Base-by-base conservation (phyloP, 352 stramenopile species). In the Globisporangium spiculum region DNA sequence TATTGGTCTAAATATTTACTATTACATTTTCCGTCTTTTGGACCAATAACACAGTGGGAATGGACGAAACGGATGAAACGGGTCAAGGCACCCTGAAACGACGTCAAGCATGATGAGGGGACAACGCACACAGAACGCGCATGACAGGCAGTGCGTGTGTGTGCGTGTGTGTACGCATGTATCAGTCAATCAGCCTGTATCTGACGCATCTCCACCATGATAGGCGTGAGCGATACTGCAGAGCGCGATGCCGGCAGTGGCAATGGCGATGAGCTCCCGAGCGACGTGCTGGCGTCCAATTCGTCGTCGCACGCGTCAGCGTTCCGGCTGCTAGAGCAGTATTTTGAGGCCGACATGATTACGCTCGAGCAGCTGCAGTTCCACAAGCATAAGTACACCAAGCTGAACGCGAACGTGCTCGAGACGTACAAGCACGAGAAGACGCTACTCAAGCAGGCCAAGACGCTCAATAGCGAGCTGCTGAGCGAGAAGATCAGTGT, bases 341-440 rank as follows among this genome's bases (percentile, higher is more conserved):
- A 93, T 72, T 92, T 92, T 24, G 84, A 95, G 61, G 86, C 84
- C 27, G 88, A 92, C 66, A 92, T 93, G 81, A 60, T 95, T 64
- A 93, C 85, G 36, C 77, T 91, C 22, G 83, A 90, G 55, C 78
- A 91, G 69, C 75, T 92, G 63, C 75, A 92, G 67, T 90, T 89
- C 70, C 81, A 94, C 75, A 95, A 95, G 71, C 78, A 89, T 14
- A 92, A 90, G 54, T 95, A 93, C 73, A 67, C 75, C 22, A 81
- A 84, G 66, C 73, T 95, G 34, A 84, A 92, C 58, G 78, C 76
- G 26, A 87, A 78, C 52, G 82, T 94, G 44, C 71, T 95, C 53
- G 77, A 83, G 22, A 94, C 86, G 44, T 94, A 94, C 73, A 88
- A 89, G 53, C 85, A 91, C 70, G 88, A 95, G 66, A 95, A 93